Base-by-base conservation (phyloP, 805 yeast genomes). In the Yarrowia porcina region DNA sequence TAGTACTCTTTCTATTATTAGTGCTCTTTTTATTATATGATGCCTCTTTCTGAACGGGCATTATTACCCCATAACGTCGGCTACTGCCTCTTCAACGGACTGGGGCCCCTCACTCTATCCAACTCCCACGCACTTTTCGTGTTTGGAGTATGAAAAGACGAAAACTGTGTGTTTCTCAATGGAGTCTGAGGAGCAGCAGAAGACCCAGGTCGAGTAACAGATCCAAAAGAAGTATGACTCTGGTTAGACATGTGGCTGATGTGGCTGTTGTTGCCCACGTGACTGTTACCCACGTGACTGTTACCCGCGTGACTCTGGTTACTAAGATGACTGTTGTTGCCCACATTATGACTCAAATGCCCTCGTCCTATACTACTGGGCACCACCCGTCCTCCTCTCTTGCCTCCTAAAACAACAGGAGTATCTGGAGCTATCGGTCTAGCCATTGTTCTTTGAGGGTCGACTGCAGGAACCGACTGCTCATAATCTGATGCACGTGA, bases 401-500 rank as follows among this genome's bases (percentile, higher is more conserved):
- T 23, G 0, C 59, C 59, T 0, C 59, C 59, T 3, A 52, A 12
- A 1, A 35, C 33, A 4, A 36, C 44, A 6, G 59, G 59, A 17
- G 59, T 52, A 5, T 52, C 59, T 3, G 57, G 57, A 18, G 59
- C 59, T 4, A 52, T 52, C 7, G 59, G 59, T 2, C 59, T 3
- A 12, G 32, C 23, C 44, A 52, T 32, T 11, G 59, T 52, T 1
- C 59, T 13, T 4, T 35, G 30, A 8, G n/a, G 4, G 1, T 52
- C 33, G 3, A 35, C 25, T 0, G 44, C 59, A 1, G 59, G 59
- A 3, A 36, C 18, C 8, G 30, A 11, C 10, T 49, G 41, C 17
- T 52, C 59, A n/a, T 50, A 33, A 10, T 33, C 21, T 15, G 57
- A 52, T 0, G 44, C 59, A 25, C 59, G 59, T 36, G 59, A 74